Evolutionary conservation across 768 basidiomycete genomes (phyloP).

Genomic region (Zangia roseola): DNA sequence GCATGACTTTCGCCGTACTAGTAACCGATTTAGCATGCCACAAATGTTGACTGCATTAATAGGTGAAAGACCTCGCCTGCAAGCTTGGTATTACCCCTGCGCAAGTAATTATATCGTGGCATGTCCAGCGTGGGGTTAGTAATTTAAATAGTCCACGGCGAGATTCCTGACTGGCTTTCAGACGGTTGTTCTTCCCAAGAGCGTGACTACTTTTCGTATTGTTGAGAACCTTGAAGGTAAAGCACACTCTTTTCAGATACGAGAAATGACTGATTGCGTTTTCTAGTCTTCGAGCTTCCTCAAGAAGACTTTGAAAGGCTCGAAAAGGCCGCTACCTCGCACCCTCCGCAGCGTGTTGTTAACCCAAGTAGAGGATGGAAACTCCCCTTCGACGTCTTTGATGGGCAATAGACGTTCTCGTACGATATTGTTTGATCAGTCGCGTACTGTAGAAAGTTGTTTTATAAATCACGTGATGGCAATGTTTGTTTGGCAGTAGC

Average conservation of each 20-base stretch:
- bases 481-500: conserved; percentile 27
- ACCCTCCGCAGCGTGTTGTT: conserved; percentile 52
- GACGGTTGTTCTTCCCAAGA: conserved; percentile 77
- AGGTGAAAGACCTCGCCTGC: conserved; percentile 58
- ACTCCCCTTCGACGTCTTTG: conserved; percentile 61
- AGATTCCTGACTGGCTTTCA: conserved; percentile 20
- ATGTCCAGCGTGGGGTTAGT: conserved; percentile 70
- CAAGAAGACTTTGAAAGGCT: conserved; percentile 41
- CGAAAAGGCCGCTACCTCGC: conserved; percentile 41
- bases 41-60: neutral
- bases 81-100: conserved; percentile 71
- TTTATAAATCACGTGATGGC: conserved; percentile 7
- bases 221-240: conserved; percentile 67
- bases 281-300: conserved; percentile 34
- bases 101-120: conserved; percentile 74
- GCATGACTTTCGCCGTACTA: neutral
- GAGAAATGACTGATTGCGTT: neutral
- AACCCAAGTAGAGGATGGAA: conserved; percentile 65
- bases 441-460: neutral
- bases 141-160: too few relatives aligned
- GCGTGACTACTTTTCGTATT: conserved; percentile 66
- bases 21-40: neutral
- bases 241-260: neutral
- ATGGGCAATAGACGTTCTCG: conserved; percentile 33
- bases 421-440: too few relatives aligned